Evolutionary conservation across 768 basidiomycete species (phyloP).

Genomic region (Pisolithus orientalis): DNA sequence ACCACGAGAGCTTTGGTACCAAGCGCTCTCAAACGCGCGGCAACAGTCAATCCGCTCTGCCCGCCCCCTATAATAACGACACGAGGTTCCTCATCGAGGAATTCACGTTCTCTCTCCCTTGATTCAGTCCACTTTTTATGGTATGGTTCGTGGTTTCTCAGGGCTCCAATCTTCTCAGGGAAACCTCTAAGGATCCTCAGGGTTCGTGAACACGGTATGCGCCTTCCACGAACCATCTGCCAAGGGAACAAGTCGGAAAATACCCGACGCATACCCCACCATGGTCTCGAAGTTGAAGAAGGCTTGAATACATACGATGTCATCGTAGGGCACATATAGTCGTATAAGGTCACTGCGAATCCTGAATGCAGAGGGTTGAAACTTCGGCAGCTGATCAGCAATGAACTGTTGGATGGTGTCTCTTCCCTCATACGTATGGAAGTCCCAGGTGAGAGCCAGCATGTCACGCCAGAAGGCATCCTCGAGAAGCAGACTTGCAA

Average conservation of each 20-base stretch:
- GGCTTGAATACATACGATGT: slow-evolving; percentile 48
- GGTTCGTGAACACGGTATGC: slow-evolving; percentile 46
- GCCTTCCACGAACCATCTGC: slow-evolving; percentile 44
- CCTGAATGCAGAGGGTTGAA: slow-evolving; percentile 13
- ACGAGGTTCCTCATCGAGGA: slow-evolving; percentile 39
- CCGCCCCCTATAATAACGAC: slow-evolving; percentile 58
- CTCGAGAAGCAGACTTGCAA: slow-evolving; percentile 1
- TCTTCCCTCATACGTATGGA: slow-evolving; percentile 36
- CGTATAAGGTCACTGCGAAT: slow-evolving; percentile 12
- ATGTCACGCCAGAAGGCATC: slow-evolving; percentile 40
- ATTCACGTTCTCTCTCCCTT: slow-evolving; percentile 34
- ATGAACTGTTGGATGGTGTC: slow-evolving; percentile 29
- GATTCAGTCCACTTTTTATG: slow-evolving; percentile 46
- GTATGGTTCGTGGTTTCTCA: slow-evolving; percentile 9
- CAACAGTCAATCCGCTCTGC: slow-evolving; percentile 53
- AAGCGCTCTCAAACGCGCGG: slow-evolving; percentile 49
- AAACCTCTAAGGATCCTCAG: slow-evolving; percentile 45
- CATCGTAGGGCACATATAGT: slow-evolving; percentile 37
- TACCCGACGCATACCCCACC: slow-evolving; percentile 40
- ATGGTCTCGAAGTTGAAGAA: slow-evolving; percentile 44
- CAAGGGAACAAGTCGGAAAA: slow-evolving; percentile 47
- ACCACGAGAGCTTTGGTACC: slow-evolving; percentile 47
- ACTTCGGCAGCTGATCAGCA: slow-evolving; percentile 24
- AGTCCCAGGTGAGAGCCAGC: slow-evolving; percentile 42
- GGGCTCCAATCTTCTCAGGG: slow-evolving; percentile 31